A percentile compares a stretch with the other conserved stretches of the same genome.
phyloP scores from a whole-genome alignment of 2,329 filamentous ascomycete genomes.

The Blastomyces emzantsi region DNA sequence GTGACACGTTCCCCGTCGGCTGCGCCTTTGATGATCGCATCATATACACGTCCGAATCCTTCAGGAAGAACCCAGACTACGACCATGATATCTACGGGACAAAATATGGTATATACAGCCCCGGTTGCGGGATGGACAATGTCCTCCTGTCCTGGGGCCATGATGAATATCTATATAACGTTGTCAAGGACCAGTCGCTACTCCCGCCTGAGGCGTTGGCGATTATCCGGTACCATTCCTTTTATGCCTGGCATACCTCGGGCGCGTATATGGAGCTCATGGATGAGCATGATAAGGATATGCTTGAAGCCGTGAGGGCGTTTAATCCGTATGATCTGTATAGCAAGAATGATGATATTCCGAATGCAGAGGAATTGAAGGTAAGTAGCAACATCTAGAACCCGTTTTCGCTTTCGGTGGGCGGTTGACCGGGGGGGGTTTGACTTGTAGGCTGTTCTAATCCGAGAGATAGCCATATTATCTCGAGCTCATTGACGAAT shows the following conservation, averaged over 20 bases:
- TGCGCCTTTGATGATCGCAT: constrained; percentile 55
- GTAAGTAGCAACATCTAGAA: constrained; percentile 28
- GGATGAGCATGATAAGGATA: constrained; percentile 68
- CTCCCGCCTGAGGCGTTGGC: constrained; percentile 74
- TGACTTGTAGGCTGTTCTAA: constrained; percentile 14
- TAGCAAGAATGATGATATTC: constrained; percentile 79
- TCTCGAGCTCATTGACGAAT: constrained; percentile 64
- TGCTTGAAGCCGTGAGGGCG: constrained; percentile 70
- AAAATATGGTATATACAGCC: constrained; percentile 68
- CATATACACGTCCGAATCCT: constrained; percentile 67
- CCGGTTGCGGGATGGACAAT: constrained; percentile 73
- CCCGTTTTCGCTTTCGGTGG: neutral
- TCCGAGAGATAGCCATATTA: constrained; percentile 53
- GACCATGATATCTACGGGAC: constrained; percentile 63
- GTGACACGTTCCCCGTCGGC: constrained; percentile 44
- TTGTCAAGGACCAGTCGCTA: constrained; percentile 71
- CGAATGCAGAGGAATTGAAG: constrained; percentile 68
- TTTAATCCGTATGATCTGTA: constrained; percentile 92
- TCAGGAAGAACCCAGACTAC: constrained; percentile 65
- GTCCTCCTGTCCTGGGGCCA: constrained; percentile 79
- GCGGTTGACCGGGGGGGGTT: constrained; percentile 18
- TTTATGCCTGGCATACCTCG: constrained; percentile 84
- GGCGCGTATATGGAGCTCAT: constrained; percentile 74
- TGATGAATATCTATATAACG: constrained; percentile 54
- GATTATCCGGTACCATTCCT: constrained; percentile 88